These are phyloP conservation scores for Arabidopsis arenosa DNA, from an alignment of 345 rosid genomes.

Conservation along the genomic window DNA sequence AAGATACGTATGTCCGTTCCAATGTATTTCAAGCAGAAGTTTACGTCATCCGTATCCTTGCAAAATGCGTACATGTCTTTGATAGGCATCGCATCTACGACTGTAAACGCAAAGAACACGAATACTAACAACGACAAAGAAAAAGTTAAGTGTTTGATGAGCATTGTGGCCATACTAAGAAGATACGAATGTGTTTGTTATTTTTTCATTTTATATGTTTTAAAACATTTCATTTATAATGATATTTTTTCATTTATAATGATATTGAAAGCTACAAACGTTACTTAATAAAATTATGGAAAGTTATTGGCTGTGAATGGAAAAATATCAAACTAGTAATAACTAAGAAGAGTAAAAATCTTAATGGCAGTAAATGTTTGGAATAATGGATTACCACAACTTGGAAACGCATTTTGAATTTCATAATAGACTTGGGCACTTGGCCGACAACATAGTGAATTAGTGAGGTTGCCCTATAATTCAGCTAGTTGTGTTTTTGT, in stretches of 20 bases:
- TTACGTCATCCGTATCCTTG: neutral
- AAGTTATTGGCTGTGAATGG: neutral
- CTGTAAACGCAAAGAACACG: neutral
- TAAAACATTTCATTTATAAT: neutral
- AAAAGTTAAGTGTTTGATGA: neutral
- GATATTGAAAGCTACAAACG: neutral
- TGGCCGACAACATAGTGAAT: neutral
- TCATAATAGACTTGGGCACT: neutral
- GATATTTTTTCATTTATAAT: neutral
- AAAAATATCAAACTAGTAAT: neutral
- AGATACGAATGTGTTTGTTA: neutral
- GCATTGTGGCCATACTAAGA: neutral
- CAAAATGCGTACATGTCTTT: neutral
- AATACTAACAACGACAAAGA: neutral
- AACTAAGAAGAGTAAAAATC: neutral
- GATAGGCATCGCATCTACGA: neutral
- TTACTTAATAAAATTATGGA: neutral
- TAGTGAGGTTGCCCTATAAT: neutral
- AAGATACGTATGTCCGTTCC: neutral
- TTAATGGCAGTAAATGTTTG: neutral
- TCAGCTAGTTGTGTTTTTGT: too few species aligned
- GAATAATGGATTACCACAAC: neutral
- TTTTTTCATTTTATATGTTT: neutral
- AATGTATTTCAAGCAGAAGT: slow-evolving; percentile 4
- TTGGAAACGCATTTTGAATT: neutral